Conservation (phyloP, 2,329 filamentous ascomycete species). For the Scytalidium lignicola region DNA sequence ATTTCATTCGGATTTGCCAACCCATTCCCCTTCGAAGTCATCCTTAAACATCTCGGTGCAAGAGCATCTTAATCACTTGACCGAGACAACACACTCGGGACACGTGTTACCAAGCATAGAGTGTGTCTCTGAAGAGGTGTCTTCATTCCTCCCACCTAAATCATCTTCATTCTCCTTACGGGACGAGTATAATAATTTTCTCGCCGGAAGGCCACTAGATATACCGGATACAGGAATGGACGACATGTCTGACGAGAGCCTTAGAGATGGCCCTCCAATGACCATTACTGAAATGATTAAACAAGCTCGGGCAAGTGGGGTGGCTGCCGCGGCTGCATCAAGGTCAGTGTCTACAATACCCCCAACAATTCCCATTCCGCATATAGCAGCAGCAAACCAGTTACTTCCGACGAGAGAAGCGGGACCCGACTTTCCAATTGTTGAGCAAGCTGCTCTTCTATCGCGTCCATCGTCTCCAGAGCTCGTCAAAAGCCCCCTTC, state of each 20-base stretch:
- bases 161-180: neutral
- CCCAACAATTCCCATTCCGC: conserved; percentile 4
- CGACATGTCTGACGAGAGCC: neutral
- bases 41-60: neutral
- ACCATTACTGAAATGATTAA: conserved; percentile 2
- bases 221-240: neutral
- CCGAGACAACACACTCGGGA: neutral
- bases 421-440: neutral
- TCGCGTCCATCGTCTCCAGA: conserved; percentile 6
- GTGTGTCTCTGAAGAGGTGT: neutral
- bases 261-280: neutral
- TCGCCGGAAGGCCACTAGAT: neutral
- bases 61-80: neutral
- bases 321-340: conserved; percentile 2
- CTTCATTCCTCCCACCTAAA: neutral
- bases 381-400: conserved; percentile 2
- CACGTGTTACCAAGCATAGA: conserved; percentile 10
- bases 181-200: neutral
- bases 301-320: conserved; percentile 1
- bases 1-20: neutral
- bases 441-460: neutral
- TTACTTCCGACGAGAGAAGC: conserved; percentile 9
- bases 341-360: conserved; percentile 8
- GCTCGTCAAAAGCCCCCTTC: conserved; percentile 2
- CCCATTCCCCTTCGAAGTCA: neutral